Conservation (phyloP, 257 asterid species). For the Capsicum baccatum region DNA sequence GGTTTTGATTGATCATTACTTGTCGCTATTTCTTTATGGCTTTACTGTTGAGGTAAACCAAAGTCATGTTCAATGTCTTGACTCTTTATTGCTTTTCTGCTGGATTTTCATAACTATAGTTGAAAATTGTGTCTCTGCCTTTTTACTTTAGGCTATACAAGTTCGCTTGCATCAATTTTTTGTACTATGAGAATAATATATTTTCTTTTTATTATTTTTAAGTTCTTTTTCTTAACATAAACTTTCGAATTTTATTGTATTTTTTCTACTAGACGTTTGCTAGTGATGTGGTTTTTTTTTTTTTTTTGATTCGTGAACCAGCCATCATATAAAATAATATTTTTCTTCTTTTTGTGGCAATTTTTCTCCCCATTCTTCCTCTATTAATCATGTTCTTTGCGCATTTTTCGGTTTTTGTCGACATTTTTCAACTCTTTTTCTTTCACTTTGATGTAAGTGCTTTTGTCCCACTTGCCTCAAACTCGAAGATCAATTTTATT, state of each 20-base stretch:
- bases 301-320: background rate
- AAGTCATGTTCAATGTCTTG: background rate
- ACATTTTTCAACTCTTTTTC: background rate
- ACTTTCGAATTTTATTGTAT: background rate
- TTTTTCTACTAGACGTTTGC: background rate
- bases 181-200: background rate
- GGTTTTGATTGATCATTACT: background rate
- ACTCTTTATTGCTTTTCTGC: background rate
- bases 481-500: background rate
- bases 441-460: conserved; percentile 5
- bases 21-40: background rate
- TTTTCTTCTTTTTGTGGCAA: background rate
- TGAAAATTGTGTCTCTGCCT: background rate
- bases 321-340: conserved; percentile 25
- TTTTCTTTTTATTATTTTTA: background rate
- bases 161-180: background rate
- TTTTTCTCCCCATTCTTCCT: background rate
- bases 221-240: background rate
- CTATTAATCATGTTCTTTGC: conserved; percentile 21
- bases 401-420: conserved; percentile 25
- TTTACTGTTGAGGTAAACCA: conserved; percentile 5
- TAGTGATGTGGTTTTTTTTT: conserved; percentile 6
- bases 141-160: background rate
- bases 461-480: conserved; percentile 23
- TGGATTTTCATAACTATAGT: background rate